phyloP scores from a whole-genome alignment of 176 grass and related monocot genomes.

The Pontederia paniculata region DNA sequence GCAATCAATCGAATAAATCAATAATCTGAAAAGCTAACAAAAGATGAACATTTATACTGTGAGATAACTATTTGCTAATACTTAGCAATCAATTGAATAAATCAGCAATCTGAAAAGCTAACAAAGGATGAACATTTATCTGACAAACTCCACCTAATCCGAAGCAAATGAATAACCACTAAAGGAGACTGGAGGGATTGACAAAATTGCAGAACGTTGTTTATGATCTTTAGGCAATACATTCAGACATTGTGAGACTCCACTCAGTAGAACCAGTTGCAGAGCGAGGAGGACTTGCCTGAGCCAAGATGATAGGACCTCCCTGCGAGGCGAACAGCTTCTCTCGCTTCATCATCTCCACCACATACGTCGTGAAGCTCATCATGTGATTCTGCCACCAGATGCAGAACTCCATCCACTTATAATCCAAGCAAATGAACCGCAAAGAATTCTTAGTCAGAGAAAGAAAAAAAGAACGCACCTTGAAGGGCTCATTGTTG shows the following conservation, averaged over 20 bases:
- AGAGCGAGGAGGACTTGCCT: conserved; percentile 26
- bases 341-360: conserved; percentile 93
- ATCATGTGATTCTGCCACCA: conserved; percentile 56
- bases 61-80: too few relatives aligned
- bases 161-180: too few relatives aligned
- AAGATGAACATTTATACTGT: too few relatives aligned
- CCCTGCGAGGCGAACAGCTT: conserved; percentile 75
- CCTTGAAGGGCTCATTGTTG: conserved; percentile 78
- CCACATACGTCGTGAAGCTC: conserved; percentile 67
- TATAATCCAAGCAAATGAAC: background rate
- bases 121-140: too few relatives aligned
- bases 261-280: background rate
- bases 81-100: too few relatives aligned
- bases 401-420: too few relatives aligned
- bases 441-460: background rate
- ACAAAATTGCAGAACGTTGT: background rate
- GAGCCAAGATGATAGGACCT: conserved; percentile 87
- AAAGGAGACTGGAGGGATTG: background rate
- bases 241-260: too few relatives aligned
- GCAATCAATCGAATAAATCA: too few relatives aligned
- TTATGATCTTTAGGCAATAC: background rate
- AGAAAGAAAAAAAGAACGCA: too few relatives aligned
- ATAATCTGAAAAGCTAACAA: too few relatives aligned
- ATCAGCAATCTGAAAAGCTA: too few relatives aligned
- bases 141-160: too few relatives aligned